Evolutionary conservation across 306 rosid genomes (phyloP).

Genomic region (Glycine tomentella): DNA sequence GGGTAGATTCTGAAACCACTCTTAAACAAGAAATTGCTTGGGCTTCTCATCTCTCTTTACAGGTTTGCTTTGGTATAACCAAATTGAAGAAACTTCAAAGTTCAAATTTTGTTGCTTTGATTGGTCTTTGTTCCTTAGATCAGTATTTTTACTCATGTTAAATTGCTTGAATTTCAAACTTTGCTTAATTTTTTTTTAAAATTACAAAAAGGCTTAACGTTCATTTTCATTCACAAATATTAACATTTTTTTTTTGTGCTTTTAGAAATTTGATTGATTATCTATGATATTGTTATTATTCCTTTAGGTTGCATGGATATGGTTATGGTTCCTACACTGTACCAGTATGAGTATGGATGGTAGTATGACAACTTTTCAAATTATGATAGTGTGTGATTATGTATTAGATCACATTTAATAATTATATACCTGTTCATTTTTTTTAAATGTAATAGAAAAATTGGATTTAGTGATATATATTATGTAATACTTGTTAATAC

Average conservation of each 20-base stretch:
- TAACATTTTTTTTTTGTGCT: not conserved
- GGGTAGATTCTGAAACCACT: slow-evolving; percentile 84
- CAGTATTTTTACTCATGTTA: slow-evolving; percentile 3
- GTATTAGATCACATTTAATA: not conserved
- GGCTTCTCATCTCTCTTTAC: slow-evolving; percentile 99
- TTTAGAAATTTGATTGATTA: not conserved
- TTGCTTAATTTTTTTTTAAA: no score
- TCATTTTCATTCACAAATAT: not conserved
- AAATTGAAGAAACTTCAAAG: slow-evolving; percentile 13
- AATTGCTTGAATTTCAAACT: not conserved
- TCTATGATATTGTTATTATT: not conserved
- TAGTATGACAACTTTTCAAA: not conserved
- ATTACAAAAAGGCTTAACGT: no score
- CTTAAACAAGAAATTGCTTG: slow-evolving; percentile 95
- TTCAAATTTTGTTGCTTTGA: slow-evolving; percentile 4
- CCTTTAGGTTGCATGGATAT: not conserved
- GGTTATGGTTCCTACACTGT: slow-evolving; percentile 2
- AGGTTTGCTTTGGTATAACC: slow-evolving; percentile 65
- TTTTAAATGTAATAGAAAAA: not conserved
- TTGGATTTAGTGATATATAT: not conserved
- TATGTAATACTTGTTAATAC: no score
- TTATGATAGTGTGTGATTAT: no score
- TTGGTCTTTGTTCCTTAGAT: slow-evolving; percentile 23
- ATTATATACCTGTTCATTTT: not conserved
- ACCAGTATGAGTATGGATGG: no score